phyloP scores from a whole-genome alignment of 2,329 filamentous ascomycete species.

The Ceratocystis colombiana region DNA sequence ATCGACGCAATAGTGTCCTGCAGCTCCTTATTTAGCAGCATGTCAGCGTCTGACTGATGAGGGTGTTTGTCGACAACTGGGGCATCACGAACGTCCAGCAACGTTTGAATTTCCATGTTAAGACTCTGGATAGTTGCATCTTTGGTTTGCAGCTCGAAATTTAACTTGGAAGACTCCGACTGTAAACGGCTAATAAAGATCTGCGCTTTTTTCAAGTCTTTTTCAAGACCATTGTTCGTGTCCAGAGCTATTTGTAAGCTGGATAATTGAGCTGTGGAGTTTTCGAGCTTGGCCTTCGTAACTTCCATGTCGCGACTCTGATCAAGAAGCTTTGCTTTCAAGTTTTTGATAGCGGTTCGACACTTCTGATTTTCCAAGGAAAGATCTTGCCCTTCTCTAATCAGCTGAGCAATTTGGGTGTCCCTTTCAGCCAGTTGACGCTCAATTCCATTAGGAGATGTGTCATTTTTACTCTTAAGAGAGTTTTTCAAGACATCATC shows the following conservation, averaged over 20 bases:
- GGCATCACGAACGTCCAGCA: slow-evolving; percentile 54
- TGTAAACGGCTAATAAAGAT: slow-evolving; percentile 30
- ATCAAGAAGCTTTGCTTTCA: slow-evolving; percentile 56
- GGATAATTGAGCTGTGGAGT: not conserved
- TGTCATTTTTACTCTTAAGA: slow-evolving; percentile 53
- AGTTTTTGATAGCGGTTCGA: slow-evolving; percentile 69
- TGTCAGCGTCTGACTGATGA: slow-evolving; percentile 39
- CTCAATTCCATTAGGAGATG: slow-evolving; percentile 55
- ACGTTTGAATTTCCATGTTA: slow-evolving; percentile 57
- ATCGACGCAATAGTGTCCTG: slow-evolving; percentile 53
- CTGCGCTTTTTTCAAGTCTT: slow-evolving; percentile 30
- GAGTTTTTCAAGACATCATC: slow-evolving; percentile 69
- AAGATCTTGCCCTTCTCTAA: slow-evolving; percentile 85
- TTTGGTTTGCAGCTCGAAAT: slow-evolving; percentile 52
- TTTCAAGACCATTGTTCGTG: slow-evolving; percentile 49
- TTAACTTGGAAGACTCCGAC: slow-evolving; percentile 46
- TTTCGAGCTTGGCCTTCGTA: slow-evolving; percentile 38
- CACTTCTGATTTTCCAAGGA: slow-evolving; percentile 80
- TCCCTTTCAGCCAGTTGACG: slow-evolving; percentile 82
- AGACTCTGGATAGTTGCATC: slow-evolving; percentile 57
- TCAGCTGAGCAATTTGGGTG: slow-evolving; percentile 74
- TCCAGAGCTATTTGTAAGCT: slow-evolving; percentile 32
- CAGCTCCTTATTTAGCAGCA: slow-evolving; percentile 42
- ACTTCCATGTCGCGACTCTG: slow-evolving; percentile 55
- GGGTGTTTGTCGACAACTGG: slow-evolving; percentile 53